Evolutionary conservation across 805 yeast genomes (phyloP), one percentile per base, ranked within the genome.

Genomic region (Wickerhamomyces tratensis): DNA sequence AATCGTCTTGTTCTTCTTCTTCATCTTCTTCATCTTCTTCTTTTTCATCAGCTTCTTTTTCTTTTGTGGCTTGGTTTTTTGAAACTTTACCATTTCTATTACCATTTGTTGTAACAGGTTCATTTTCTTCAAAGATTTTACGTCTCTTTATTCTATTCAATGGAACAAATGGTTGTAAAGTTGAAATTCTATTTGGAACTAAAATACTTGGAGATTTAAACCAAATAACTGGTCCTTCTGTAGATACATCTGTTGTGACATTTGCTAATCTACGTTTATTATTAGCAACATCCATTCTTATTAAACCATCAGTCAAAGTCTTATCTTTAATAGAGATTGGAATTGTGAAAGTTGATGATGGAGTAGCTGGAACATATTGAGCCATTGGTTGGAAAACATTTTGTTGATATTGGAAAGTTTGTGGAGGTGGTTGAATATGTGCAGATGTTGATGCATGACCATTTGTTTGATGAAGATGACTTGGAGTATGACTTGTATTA

Each of bases 121-220:
- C 44, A 10, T 46, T 43, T 36, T 59, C 62, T 33, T 56, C 57
- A 11, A 50, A 43, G 20, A 20, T 20, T 14, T 37, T 37, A n/a
- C 39, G 31, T 27, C n/a, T 37, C 25, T 35, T 40, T 4, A 41
- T 44, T 44, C 45, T 50, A 20, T 50, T 50, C n/a, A 48, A 41
- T 5, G 43, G 41, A 25, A 36, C 12, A n/a, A 37, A 37, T 38
- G 44, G 43, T 6, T 45, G 41, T 13, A 41, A 45, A n/a, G 47
- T 48, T 7, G 58, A 43, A 26, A 71, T 43, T 44, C 81, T 56
- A 46, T 64, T 67, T 6, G 63, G 54, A 15, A 75, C 54, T 30
- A 68, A 62, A 10, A 73, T 64, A 26, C 87, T 84, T 3, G 88
- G 82, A 1, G 85, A 76, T 51, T 81, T 69, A 57, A 76, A 82